phyloP scores from a whole-genome alignment of 192 early-diverging fungal species.

The Backusella tuberculispora region DNA sequence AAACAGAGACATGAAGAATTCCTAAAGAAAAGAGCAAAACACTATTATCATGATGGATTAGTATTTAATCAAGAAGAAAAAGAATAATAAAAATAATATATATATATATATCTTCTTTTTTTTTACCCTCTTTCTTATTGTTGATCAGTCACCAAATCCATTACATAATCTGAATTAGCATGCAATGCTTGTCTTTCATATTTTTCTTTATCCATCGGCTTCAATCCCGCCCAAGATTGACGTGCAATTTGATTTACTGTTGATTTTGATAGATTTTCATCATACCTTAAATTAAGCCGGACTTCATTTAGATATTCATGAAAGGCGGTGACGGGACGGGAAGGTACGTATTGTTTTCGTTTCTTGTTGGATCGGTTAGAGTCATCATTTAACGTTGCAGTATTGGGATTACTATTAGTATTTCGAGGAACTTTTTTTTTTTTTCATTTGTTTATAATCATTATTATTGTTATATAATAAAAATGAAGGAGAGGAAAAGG shows the following conservation, averaged over 20 bases:
- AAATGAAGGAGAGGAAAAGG: neutral
- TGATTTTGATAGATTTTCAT: neutral
- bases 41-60: neutral
- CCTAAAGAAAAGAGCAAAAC: neutral
- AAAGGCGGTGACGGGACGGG: neutral
- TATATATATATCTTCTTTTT: too few relatives aligned
- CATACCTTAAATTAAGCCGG: neutral
- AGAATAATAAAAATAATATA: neutral
- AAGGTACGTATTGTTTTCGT: constrained; percentile 4
- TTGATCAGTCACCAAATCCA: neutral
- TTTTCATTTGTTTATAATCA: neutral
- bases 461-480: neutral
- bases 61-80: neutral
- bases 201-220: neutral
- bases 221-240: neutral
- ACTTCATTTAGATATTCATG: neutral
- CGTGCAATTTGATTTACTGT: neutral
- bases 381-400: neutral
- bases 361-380: neutral
- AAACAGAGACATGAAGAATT: neutral
- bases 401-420: neutral
- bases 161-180: constrained; percentile 21
- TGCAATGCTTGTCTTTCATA: constrained; percentile 18
- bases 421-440: neutral
- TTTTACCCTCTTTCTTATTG: neutral